Evolutionary conservation across 73 alveolate species (phyloP), one percentile per base, ranked within the genome.

Genomic region (Uronychia binucleata): DNA sequence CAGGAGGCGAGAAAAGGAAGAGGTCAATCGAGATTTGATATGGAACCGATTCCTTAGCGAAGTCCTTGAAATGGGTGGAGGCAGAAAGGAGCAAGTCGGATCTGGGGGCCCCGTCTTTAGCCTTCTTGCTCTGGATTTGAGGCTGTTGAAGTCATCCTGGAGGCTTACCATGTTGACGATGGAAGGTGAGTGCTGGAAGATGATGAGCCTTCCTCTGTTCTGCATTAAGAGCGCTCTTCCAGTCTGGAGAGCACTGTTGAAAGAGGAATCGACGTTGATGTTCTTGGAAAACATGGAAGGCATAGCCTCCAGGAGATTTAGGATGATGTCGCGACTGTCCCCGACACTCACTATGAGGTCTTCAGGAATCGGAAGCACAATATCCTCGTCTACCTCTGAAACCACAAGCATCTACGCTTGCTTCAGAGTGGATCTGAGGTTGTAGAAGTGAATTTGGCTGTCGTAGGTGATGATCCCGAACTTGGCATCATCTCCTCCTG

Each of bases 401-500:
- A 92, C 81, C 57, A 92, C 96, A 35, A 89, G 78, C 96, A 98
- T 95, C 78, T 93, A 84, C 30, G 98, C 96, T 80, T 94, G 96
- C 80, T 92, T 95, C 59, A 89, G 83, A 27, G 91, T 90, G 32
- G 94, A 28, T 81, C 94, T 91, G 46, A 97, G 93, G 83, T 94
- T 96, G 86, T 95, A 97, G 83, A 96, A 91, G 79, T 97, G 99
- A 31, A 97, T 88, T 59, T 89, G 46, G 46, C 90, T 95, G 82
- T 98, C 99, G 85, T 86, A 98, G 0, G 98, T 93, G 58, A 98
- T 82, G 85, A 98, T 89, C 0, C 97, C 92, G 33, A 97, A 90
- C 78, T 88, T 75, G 34, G 98, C 96, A 32, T 94, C 78, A 34
- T 94, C 97, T 77, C 91, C 93, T 77, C 97, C 97, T 75, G 94